Conservation (phyloP, 2,329 filamentous ascomycete genomes). For the Aspergillus latus region DNA sequence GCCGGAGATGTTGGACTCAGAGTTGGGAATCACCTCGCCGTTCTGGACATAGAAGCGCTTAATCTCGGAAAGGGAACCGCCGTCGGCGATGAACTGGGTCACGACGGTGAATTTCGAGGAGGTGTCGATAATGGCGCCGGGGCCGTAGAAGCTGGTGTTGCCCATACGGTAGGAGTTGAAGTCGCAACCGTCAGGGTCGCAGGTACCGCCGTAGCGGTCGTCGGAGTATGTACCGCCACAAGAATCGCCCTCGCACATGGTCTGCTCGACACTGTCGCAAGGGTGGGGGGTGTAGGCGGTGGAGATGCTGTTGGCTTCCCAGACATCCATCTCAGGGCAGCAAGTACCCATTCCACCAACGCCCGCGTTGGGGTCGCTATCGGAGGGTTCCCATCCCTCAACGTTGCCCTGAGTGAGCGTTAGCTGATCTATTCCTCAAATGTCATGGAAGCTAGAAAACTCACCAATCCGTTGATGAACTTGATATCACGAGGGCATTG, state of each 20-base stretch:
- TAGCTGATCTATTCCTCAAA: background rate
- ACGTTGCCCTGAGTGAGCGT: constrained; percentile 47
- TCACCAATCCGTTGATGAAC: constrained; percentile 38
- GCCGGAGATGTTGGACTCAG: constrained; percentile 46
- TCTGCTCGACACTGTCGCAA: constrained; percentile 53
- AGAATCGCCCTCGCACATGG: constrained; percentile 50
- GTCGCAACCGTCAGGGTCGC: constrained; percentile 70
- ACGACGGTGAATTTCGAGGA: constrained; percentile 62
- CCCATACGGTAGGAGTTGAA: constrained; percentile 69
- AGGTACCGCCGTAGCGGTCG: constrained; percentile 60
- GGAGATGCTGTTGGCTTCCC: constrained; percentile 67
- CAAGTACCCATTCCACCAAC: constrained; percentile 57
- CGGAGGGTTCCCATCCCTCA: constrained; percentile 53
- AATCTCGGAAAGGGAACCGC: constrained; percentile 56
- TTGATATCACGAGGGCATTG: constrained; percentile 55
- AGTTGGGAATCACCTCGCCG: constrained; percentile 59
- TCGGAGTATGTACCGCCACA: constrained; percentile 55
- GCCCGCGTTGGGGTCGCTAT: constrained; percentile 56
- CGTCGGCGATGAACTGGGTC: constrained; percentile 63
- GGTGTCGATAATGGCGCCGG: constrained; percentile 59
- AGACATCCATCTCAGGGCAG: constrained; percentile 68
- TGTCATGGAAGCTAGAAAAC: background rate
- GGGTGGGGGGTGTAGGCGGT: constrained; percentile 65
- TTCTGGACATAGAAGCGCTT: constrained; percentile 65
- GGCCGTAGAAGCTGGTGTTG: constrained; percentile 62